phyloP scores from a whole-genome alignment of 768 basidiomycete genomes.

The Lactarius evosmus region DNA sequence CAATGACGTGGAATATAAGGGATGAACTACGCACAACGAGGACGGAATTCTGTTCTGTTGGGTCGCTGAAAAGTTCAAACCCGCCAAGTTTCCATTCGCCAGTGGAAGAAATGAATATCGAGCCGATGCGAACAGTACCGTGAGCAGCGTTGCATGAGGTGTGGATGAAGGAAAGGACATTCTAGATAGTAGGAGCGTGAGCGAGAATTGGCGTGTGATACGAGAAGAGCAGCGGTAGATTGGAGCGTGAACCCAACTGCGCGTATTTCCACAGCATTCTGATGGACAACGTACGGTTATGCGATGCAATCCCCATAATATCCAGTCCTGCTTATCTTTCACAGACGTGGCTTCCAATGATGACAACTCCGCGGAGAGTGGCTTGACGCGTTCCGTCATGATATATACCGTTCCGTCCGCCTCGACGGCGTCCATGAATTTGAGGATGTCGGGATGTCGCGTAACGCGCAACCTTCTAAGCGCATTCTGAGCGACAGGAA shows the following conservation, averaged over 20 bases:
- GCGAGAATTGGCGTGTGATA: neutral
- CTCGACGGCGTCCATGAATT: conserved; percentile 91
- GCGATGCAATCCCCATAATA: conserved; percentile 90
- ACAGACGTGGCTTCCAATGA: conserved; percentile 58
- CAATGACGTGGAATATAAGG: conserved; percentile 13
- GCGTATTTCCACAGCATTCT: conserved; percentile 3
- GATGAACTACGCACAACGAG: conserved; percentile 64
- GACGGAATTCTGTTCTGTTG: conserved; percentile 72
- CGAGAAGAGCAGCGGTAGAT: neutral
- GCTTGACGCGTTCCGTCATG: conserved; percentile 90
- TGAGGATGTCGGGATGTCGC: conserved; percentile 94
- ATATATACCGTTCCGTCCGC: conserved; percentile 85
- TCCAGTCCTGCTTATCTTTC: conserved; percentile 80
- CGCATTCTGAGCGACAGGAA: conserved; percentile 84
- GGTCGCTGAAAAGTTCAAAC: conserved; percentile 84
- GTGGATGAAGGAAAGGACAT: conserved; percentile 88
- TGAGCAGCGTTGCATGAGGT: conserved; percentile 79
- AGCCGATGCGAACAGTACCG: conserved; percentile 68
- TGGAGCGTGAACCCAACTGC: neutral
- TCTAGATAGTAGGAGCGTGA: conserved; percentile 42
- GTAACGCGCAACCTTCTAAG: conserved; percentile 86
- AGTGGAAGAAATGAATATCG: conserved; percentile 87
- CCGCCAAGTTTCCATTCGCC: conserved; percentile 98
- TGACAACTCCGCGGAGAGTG: conserved; percentile 59
- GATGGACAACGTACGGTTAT: conserved; percentile 62